A percentile compares a stretch with the other conserved stretches of the same genome.
Conservation (phyloP, 331 rosid species). For the Pyrus hybrid region DNA sequence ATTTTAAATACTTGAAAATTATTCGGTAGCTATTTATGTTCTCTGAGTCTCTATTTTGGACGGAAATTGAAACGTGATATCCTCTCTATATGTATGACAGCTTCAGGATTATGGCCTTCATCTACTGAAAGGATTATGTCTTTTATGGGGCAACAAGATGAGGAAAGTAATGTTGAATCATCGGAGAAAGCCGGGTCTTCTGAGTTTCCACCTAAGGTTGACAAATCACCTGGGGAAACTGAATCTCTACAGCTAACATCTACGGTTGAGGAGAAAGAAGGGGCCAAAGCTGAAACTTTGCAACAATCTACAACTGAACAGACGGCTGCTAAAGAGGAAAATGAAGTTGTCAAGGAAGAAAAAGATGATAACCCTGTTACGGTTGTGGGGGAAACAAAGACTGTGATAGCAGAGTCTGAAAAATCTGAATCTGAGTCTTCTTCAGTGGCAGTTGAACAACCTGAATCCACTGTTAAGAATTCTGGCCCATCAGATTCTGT, state of each 20-base stretch:
- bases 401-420: slow-evolving; percentile 22
- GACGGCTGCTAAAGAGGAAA: slow-evolving; percentile 29
- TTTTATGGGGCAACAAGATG: slow-evolving; percentile 61
- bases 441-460: slow-evolving; percentile 30
- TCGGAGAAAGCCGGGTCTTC: slow-evolving; percentile 35
- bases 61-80: background rate
- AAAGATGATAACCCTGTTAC: slow-evolving; percentile 26
- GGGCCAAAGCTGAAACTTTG: slow-evolving; percentile 16
- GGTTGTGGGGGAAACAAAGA: slow-evolving; percentile 26
- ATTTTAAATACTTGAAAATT: background rate
- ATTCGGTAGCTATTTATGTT: background rate
- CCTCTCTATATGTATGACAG: slow-evolving; percentile 31
- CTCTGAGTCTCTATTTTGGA: background rate
- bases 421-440: slow-evolving; percentile 33
- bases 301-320: slow-evolving; percentile 29
- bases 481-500: slow-evolving; percentile 29
- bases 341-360: slow-evolving; percentile 24
- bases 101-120: slow-evolving; percentile 64
- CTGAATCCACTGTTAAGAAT: slow-evolving; percentile 34
- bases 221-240: slow-evolving; percentile 24
- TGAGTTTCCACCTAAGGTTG: slow-evolving; percentile 26
- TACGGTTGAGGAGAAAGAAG: slow-evolving; percentile 37
- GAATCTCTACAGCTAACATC: slow-evolving; percentile 36
- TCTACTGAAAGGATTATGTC: slow-evolving; percentile 59
- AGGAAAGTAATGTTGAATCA: slow-evolving; percentile 38